A percentile compares a stretch with the other conserved stretches of the same genome.
Evolutionary conservation across 2,329 filamentous ascomycete species (phyloP).

Genomic region (Talaromyces amestolkiae): DNA sequence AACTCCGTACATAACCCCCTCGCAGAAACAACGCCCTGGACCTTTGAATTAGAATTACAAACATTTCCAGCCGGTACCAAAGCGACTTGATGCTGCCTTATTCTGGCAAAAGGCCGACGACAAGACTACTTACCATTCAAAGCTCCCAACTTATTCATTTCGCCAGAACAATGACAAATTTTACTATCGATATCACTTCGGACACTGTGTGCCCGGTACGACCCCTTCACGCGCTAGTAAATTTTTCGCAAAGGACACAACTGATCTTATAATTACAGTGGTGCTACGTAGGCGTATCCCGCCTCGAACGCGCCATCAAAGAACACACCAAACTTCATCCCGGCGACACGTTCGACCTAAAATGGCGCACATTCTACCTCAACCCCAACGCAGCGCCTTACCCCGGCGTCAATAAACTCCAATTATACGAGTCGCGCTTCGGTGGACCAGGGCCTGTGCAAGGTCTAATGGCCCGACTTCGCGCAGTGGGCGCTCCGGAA

Average conservation of each 20-base stretch:
- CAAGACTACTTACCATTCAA: background rate
- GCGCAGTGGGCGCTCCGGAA: conserved; percentile 58
- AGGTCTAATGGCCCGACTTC: conserved; percentile 59
- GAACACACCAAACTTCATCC: conserved; percentile 64
- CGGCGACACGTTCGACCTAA: conserved; percentile 67
- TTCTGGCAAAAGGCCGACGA: background rate
- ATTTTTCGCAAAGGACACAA: background rate
- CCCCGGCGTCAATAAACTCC: conserved; percentile 52
- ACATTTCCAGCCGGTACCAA: background rate
- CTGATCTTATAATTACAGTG: conserved; percentile 28
- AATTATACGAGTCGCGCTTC: conserved; percentile 52
- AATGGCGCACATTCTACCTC: conserved; percentile 79
- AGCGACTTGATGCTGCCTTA: background rate
- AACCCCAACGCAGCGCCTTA: conserved; percentile 61
- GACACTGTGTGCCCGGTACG: conserved; percentile 70
- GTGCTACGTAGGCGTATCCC: conserved; percentile 78
- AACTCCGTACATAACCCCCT: background rate
- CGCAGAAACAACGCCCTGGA: too few relatives aligned
- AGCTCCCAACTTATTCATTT: background rate
- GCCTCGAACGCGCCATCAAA: conserved; percentile 69
- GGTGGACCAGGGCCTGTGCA: conserved; percentile 56
- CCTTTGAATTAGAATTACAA: too few relatives aligned
- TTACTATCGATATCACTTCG: conserved; percentile 74
- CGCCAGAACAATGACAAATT: conserved; percentile 60
- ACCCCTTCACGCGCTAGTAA: background rate